These are phyloP conservation scores for Rhodotorula glutinis DNA, from an alignment of 1,284 basidiomycete species.

Conservation along the genomic window DNA sequence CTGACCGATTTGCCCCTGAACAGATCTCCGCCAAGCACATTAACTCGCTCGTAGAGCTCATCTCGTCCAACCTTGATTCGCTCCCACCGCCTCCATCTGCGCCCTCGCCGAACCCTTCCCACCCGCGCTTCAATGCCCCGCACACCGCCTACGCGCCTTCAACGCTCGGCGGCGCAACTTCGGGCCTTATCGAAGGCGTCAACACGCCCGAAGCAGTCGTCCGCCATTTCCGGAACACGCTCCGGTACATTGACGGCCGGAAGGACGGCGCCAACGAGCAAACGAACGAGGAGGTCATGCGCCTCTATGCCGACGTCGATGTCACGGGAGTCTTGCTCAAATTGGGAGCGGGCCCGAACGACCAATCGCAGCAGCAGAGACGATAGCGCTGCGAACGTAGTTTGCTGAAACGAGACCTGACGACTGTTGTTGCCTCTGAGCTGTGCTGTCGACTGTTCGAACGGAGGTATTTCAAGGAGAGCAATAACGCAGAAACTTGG, in stretches of 20 bases:
- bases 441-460: too few relatives aligned
- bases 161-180: slow-evolving; percentile 55
- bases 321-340: slow-evolving; percentile 34
- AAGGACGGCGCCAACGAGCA: slow-evolving; percentile 52
- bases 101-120: slow-evolving; percentile 3
- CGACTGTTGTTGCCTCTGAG: too few relatives aligned
- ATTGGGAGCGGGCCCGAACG: neutral
- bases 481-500: neutral
- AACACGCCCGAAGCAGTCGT: slow-evolving; percentile 87
- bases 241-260: slow-evolving; percentile 73
- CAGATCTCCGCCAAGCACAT: slow-evolving; percentile 89
- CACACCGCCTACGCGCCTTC: slow-evolving; percentile 46
- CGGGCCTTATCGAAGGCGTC: slow-evolving; percentile 79
- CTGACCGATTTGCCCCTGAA: neutral
- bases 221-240: slow-evolving; percentile 85
- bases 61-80: slow-evolving; percentile 85
- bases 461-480: too few relatives aligned
- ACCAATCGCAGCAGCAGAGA: neutral
- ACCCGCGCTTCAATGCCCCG: slow-evolving; percentile 1
- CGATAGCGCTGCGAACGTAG: too few relatives aligned
- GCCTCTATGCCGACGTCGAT: slow-evolving; percentile 31
- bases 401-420: neutral
- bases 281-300: slow-evolving; percentile 18
- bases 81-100: slow-evolving; percentile 49
- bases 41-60: slow-evolving; percentile 87